Conservation (phyloP, 495 filamentous ascomycete genomes). For the Aspergillus cristatus region DNA sequence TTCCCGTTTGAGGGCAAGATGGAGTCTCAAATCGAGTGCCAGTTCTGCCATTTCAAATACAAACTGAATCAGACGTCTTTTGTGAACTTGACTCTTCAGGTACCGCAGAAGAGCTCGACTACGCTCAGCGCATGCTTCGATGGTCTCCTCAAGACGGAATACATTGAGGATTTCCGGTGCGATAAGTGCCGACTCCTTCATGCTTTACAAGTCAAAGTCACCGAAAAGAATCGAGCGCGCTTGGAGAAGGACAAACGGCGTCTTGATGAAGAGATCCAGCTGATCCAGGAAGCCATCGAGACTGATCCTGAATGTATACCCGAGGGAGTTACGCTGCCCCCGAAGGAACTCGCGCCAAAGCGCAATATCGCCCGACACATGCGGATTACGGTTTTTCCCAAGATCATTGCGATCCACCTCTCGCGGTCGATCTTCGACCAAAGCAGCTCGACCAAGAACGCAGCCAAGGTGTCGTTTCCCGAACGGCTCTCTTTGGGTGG, state of each 20-base stretch:
- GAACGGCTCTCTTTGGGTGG: conserved; percentile 75
- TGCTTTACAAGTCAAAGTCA: conserved; percentile 47
- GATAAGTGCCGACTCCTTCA: conserved; percentile 84
- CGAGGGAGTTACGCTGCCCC: conserved; percentile 64
- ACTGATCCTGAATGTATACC: conserved; percentile 71
- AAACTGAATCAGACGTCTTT: conserved; percentile 75
- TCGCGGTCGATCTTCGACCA: conserved; percentile 84
- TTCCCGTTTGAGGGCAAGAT: conserved; percentile 82
- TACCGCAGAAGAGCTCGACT: conserved; percentile 66
- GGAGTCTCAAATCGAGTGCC: conserved; percentile 89
- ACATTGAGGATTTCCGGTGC: conserved; percentile 94
- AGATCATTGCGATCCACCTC: conserved; percentile 82
- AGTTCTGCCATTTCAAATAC: conserved; percentile 80
- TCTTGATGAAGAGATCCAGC: conserved; percentile 47
- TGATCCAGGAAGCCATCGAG: conserved; percentile 51
- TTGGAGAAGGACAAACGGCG: conserved; percentile 38
- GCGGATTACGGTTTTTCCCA: conserved; percentile 76
- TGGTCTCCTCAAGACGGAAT: conserved; percentile 85
- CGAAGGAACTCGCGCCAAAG: conserved; percentile 62
- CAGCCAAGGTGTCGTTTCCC: conserved; percentile 85
- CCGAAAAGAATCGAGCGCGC: conserved; percentile 38
- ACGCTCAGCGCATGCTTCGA: conserved; percentile 75
- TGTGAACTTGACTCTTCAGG: conserved; percentile 84
- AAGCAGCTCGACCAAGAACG: conserved; percentile 78
- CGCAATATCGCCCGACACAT: conserved; percentile 78